Evolutionary conservation across 305 asterid species (phyloP).

Genomic region (Fraxinus latifolia): DNA sequence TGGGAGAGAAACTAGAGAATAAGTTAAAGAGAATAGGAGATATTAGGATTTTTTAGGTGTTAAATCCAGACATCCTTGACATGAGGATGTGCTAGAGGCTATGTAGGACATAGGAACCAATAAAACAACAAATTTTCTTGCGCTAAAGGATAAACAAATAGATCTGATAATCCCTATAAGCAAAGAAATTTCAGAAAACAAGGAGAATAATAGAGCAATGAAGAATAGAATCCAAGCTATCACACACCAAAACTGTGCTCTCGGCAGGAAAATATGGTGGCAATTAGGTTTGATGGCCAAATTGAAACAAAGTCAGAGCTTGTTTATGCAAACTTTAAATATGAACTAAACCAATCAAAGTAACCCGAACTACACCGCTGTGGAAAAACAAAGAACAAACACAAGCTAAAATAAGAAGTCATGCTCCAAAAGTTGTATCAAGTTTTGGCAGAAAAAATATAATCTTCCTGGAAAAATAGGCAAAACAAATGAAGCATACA

Average conservation of each 20-base stretch:
- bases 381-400: neutral
- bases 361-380: neutral
- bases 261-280: neutral
- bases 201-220: neutral
- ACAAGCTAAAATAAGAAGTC: neutral
- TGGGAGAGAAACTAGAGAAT: neutral
- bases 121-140: neutral
- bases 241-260: neutral
- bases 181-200: neutral
- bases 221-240: neutral
- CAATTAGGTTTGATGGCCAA: neutral
- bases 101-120: neutral
- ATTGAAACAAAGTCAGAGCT: neutral
- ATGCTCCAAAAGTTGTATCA: neutral
- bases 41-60: neutral
- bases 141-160: neutral
- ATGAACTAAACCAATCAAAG: neutral
- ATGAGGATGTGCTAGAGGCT: neutral
- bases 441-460: neutral
- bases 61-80: neutral
- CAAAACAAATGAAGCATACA: slow-evolving; percentile 1
- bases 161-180: neutral
- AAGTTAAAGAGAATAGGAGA: neutral
- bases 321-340: neutral
- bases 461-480: neutral